Evolutionary conservation across 2,329 filamentous ascomycete species (phyloP).

Genomic region (Phoma sp.): DNA sequence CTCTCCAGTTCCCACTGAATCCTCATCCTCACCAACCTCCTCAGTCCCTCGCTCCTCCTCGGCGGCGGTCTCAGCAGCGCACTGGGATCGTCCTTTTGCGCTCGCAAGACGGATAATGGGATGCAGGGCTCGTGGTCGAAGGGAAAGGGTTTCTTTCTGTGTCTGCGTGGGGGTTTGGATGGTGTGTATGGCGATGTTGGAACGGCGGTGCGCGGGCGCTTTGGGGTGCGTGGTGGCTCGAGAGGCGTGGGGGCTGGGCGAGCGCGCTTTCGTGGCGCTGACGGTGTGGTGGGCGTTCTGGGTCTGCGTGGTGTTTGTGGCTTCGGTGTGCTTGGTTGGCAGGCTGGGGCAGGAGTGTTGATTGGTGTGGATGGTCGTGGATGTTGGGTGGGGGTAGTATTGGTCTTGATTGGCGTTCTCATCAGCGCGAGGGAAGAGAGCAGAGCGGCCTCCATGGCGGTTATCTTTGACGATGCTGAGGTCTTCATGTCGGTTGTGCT

Average conservation of each 20-base stretch:
- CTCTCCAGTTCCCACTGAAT: not conserved
- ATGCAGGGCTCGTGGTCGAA: not conserved
- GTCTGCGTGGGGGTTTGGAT: not conserved
- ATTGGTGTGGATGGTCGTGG: not conserved
- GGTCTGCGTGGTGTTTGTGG: not conserved
- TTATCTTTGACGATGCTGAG: not conserved
- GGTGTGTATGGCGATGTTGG: not conserved
- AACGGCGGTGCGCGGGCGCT: not conserved
- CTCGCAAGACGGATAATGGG: not conserved
- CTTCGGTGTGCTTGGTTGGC: not conserved
- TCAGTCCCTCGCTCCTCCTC: constrained; percentile 27
- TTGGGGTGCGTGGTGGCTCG: not conserved
- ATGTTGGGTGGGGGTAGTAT: not conserved
- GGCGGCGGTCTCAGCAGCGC: constrained; percentile 52
- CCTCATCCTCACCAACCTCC: not conserved
- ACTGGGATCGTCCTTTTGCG: not conserved
- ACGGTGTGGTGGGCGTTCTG: not conserved
- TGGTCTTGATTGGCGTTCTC: not conserved
- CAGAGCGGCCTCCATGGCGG: not conserved
- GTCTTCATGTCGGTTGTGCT: too few relatives aligned
- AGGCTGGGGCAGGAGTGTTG: not conserved
- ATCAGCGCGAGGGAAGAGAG: not conserved
- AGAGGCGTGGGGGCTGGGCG: not conserved
- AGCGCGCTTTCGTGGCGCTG: not conserved
- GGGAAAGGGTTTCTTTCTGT: not conserved